phyloP scores from a whole-genome alignment of 805 yeast species.

The Candida corydali region DNA sequence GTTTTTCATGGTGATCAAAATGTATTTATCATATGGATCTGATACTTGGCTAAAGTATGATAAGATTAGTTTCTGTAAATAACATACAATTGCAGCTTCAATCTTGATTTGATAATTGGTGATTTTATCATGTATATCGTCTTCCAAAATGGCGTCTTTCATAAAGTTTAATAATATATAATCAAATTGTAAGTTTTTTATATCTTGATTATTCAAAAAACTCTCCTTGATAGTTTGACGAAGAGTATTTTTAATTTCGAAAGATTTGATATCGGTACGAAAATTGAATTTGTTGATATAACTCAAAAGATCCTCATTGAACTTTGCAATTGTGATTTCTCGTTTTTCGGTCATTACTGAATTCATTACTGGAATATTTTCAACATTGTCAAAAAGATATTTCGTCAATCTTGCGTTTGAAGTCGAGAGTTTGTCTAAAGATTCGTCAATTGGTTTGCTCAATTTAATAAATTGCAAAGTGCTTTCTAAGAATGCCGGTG shows the following conservation, averaged over 20 bases:
- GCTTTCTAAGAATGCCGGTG: conserved; percentile 20
- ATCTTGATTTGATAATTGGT: neutral
- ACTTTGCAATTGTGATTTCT: neutral
- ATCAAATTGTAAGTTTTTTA: conserved; percentile 8
- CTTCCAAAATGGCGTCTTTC: conserved; percentile 10
- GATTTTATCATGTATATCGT: neutral
- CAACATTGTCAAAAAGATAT: conserved; percentile 18
- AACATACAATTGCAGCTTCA: conserved; percentile 3
- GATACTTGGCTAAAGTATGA: conserved; percentile 8
- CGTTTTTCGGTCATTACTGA: neutral
- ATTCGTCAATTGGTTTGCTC: conserved; percentile 5
- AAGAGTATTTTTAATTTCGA: neutral
- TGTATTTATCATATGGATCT: conserved; percentile 18
- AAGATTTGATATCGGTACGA: neutral
- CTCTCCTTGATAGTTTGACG: conserved; percentile 1
- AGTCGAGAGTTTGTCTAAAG: conserved; percentile 9
- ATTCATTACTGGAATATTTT: conserved; percentile 19
- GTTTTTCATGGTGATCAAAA: conserved; percentile 14
- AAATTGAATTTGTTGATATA: conserved; percentile 3
- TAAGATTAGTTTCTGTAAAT: conserved; percentile 6
- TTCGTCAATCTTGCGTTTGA: conserved; percentile 20
- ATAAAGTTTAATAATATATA: conserved; percentile 11
- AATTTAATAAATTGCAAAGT: conserved; percentile 22
- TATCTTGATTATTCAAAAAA: conserved; percentile 7
- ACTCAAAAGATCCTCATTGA: conserved; percentile 2